A percentile compares a stretch with the other conserved stretches of the same genome.
Evolutionary conservation across 2,329 filamentous ascomycete genomes (phyloP).

Genomic region (Pezicula radicicola): DNA sequence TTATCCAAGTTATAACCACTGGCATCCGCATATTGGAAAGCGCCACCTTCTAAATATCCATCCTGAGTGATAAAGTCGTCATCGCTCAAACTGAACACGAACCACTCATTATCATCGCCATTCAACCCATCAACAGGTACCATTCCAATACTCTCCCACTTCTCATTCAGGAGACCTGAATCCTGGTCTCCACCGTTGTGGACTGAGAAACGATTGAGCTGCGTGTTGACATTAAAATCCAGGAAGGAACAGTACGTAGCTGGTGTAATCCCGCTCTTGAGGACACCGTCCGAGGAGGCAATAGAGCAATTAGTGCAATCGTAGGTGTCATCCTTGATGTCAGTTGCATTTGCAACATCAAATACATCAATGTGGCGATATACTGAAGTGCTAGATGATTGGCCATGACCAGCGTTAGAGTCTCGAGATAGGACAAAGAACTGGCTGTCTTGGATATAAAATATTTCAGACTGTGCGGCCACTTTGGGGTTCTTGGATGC

Average conservation of each 20-base stretch:
- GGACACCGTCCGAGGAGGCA: slow-evolving; percentile 41
- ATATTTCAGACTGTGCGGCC: slow-evolving; percentile 67
- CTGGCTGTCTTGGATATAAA: slow-evolving; percentile 58
- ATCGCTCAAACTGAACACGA: slow-evolving; percentile 64
- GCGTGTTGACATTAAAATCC: slow-evolving; percentile 63
- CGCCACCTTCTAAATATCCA: slow-evolving; percentile 52
- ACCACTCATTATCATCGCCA: slow-evolving; percentile 56
- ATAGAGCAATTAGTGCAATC: slow-evolving; percentile 34
- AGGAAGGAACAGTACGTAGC: slow-evolving; percentile 64
- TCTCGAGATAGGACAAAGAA: slow-evolving; percentile 68
- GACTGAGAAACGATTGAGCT: slow-evolving; percentile 63
- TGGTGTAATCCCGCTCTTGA: slow-evolving; percentile 51
- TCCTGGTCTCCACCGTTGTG: slow-evolving; percentile 66
- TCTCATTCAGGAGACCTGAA: slow-evolving; percentile 63
- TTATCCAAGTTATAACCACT: slow-evolving; percentile 54
- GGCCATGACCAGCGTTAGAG: slow-evolving; percentile 55
- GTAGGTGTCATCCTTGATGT: slow-evolving; percentile 48
- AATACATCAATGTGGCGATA: slow-evolving; percentile 71
- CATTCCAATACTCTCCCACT: slow-evolving; percentile 70
- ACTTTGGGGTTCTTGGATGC: slow-evolving; percentile 45
- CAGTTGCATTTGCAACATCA: slow-evolving; percentile 58
- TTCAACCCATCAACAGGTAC: slow-evolving; percentile 51
- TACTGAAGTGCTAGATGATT: slow-evolving; percentile 46
- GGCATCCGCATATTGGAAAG: slow-evolving; percentile 49
- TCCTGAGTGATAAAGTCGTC: slow-evolving; percentile 76